These are phyloP conservation scores for Erodium trifolium DNA, from an alignment of 441 rosid species.

Conservation along the genomic window DNA sequence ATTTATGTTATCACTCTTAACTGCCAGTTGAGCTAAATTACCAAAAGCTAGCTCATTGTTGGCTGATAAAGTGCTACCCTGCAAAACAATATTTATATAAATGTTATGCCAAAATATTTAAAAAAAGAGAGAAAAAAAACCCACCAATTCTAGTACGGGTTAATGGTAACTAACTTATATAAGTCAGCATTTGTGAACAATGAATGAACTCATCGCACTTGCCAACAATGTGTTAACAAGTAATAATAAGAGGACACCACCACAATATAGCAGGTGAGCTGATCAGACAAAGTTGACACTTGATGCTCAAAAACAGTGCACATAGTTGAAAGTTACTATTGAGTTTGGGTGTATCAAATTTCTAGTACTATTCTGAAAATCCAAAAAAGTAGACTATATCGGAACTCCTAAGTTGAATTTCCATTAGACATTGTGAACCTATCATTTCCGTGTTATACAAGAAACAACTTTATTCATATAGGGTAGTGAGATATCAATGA, in stretches of 20 bases:
- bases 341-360: neutral
- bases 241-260: neutral
- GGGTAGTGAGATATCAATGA: neutral
- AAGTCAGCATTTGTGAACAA: neutral
- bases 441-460: neutral
- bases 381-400: neutral
- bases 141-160: neutral
- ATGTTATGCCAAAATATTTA: conserved; percentile 8
- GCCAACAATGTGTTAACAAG: neutral
- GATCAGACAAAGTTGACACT: conserved; percentile 1
- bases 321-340: neutral
- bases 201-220: neutral
- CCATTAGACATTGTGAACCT: neutral
- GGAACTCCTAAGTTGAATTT: neutral
- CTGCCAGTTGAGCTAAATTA: conserved; percentile 27
- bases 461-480: neutral
- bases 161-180: conserved; percentile 10
- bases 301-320: neutral
- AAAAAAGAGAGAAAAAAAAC: neutral
- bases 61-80: conserved; percentile 37
- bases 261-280: conserved; percentile 7
- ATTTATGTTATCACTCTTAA: conserved; percentile 23
- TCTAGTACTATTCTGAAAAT: neutral
- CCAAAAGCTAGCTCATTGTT: conserved; percentile 30
- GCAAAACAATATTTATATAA: conserved; percentile 25